Evolutionary conservation across 345 rosid genomes (phyloP).

Genomic region (Melastoma malabathricum): DNA sequence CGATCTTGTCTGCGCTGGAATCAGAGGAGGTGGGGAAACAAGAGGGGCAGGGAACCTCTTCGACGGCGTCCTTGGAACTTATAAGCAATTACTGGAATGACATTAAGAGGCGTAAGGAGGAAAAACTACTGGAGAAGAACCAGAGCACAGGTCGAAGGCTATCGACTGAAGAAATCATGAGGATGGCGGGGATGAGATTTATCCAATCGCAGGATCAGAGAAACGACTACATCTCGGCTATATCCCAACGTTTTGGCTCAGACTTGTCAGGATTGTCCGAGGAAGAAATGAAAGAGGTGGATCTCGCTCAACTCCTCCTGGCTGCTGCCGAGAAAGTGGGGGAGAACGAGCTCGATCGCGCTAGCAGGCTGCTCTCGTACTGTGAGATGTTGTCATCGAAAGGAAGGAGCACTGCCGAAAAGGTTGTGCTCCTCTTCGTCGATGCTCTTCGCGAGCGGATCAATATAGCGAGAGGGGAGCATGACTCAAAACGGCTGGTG

Average conservation of each 20-base stretch:
- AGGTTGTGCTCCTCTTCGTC: constrained; percentile 27
- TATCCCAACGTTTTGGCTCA: constrained; percentile 33
- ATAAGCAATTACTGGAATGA: no score
- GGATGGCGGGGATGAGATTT: constrained; percentile 34
- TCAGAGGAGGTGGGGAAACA: no score
- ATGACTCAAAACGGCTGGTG: background rate
- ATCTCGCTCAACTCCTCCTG: constrained; percentile 33
- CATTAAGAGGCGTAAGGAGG: no score
- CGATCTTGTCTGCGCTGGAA: no score
- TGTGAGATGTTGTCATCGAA: constrained; percentile 36
- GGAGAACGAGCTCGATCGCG: constrained; percentile 27
- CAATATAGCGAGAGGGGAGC: constrained; percentile 19
- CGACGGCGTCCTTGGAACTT: no score
- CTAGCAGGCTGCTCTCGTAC: constrained; percentile 28
- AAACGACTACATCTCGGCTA: constrained; percentile 24
- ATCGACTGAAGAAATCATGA: constrained; percentile 37
- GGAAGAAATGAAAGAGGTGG: constrained; percentile 42
- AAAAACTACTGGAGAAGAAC: no score
- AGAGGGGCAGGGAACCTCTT: no score
- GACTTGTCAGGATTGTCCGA: constrained; percentile 35
- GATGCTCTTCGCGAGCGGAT: constrained; percentile 36
- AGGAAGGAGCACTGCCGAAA: constrained; percentile 31
- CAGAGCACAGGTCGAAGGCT: constrained; percentile 8
- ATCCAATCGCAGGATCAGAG: constrained; percentile 26
- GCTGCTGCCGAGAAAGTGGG: constrained; percentile 52